Percentiles rank a stretch among this genome's conserved stretches.
Conservation (phyloP, 1,284 basidiomycete species). For the Heterobasidion occidentale region DNA sequence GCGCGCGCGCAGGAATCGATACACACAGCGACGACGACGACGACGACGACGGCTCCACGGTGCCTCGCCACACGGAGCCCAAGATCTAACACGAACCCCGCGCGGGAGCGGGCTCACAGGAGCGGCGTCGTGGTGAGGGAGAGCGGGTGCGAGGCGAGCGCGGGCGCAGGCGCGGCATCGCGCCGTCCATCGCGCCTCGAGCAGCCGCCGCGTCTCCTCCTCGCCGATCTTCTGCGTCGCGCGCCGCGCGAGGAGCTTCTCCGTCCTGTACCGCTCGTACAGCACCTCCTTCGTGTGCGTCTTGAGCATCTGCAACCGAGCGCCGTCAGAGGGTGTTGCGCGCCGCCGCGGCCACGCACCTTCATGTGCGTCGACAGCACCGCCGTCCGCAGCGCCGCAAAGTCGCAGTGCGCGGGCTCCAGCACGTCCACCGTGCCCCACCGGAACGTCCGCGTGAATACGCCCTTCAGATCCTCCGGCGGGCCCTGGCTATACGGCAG, state of each 20-base stretch:
- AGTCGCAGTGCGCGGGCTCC: conserved; percentile 76
- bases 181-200: conserved; percentile 34
- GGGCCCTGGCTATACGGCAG: conserved; percentile 40
- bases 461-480: conserved; percentile 58
- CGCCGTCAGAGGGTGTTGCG: not conserved
- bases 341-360: conserved; percentile 31
- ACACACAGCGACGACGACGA: too few relatives aligned
- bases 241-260: conserved; percentile 75
- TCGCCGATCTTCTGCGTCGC: conserved; percentile 71
- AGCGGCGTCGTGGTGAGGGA: not conserved
- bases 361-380: conserved; percentile 75
- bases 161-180: too few relatives aligned
- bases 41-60: too few relatives aligned
- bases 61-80: too few relatives aligned
- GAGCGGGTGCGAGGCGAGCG: not conserved
- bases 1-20: too few relatives aligned
- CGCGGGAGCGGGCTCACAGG: too few relatives aligned
- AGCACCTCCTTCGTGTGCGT: conserved; percentile 72
- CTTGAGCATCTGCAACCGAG: conserved; percentile 54
- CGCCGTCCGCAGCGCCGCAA: conserved; percentile 70
- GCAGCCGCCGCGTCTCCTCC: conserved; percentile 57
- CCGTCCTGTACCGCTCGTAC: conserved; percentile 78
- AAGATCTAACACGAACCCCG: too few relatives aligned
- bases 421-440: conserved; percentile 83
- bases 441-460: conserved; percentile 67